phyloP scores from a whole-genome alignment of 345 rosid genomes.

The Lepidium aucheri region DNA sequence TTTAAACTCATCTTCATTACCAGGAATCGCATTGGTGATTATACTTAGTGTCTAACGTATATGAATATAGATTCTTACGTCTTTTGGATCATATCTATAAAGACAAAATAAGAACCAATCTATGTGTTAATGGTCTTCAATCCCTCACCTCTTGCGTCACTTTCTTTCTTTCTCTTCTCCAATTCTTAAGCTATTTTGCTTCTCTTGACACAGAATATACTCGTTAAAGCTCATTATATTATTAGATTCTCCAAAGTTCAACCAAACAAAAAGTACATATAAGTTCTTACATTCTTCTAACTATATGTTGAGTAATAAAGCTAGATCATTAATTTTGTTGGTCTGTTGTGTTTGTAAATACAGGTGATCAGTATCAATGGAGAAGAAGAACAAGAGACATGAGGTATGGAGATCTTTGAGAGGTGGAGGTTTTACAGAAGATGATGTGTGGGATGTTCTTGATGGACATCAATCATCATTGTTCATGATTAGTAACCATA shows the following conservation, averaged over 20 bases:
- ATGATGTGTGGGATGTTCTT: conserved; percentile 40
- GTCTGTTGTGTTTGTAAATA: background rate
- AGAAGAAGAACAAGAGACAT: conserved; percentile 24
- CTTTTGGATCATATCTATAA: conserved; percentile 14
- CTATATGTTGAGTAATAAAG: background rate
- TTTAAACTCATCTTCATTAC: background rate
- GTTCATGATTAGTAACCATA: conserved; percentile 6
- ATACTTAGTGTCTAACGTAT: background rate
- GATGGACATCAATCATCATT: conserved; percentile 32
- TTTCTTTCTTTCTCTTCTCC: conserved; percentile 11
- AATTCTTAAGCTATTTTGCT: background rate
- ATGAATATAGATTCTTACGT: background rate
- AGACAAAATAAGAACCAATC: conserved; percentile 23
- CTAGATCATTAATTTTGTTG: background rate
- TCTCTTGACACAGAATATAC: background rate
- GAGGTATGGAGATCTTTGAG: conserved; percentile 34
- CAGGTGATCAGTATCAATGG: conserved; percentile 27
- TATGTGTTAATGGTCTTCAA: background rate
- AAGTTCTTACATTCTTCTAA: background rate
- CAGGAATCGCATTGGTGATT: background rate
- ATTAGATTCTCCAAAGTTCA: background rate
- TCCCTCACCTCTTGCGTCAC: conserved; percentile 20
- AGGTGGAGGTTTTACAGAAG: background rate
- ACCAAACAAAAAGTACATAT: background rate
- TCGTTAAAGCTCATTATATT: background rate